These are phyloP conservation scores for Samsoniella hepiali DNA, from an alignment of 2,329 filamentous ascomycete genomes.

Conservation along the genomic window DNA sequence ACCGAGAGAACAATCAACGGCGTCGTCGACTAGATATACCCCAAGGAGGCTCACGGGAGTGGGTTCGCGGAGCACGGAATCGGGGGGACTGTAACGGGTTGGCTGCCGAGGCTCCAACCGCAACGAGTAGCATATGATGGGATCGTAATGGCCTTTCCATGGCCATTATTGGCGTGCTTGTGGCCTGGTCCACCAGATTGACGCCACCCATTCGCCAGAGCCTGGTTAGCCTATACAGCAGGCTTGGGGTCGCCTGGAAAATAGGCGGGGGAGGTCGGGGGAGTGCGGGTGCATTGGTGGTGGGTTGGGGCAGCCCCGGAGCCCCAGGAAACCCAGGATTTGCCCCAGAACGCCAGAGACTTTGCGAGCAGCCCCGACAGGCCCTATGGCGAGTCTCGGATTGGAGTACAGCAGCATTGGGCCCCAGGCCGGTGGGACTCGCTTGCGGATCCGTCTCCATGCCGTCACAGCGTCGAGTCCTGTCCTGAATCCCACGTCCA, in stretches of 20 bases:
- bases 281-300: slow-evolving; percentile 9
- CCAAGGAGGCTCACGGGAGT: slow-evolving; percentile 1
- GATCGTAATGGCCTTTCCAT: slow-evolving; percentile 10
- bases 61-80: slow-evolving; percentile 9
- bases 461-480: slow-evolving; percentile 3
- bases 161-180: slow-evolving; percentile 6
- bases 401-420: neutral
- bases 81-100: slow-evolving; percentile 16
- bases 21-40: slow-evolving; percentile 12
- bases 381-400: neutral
- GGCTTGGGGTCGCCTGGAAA: neutral
- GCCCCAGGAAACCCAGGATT: slow-evolving; percentile 10
- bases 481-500: neutral
- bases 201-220: slow-evolving; percentile 14
- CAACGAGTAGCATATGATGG: slow-evolving; percentile 19
- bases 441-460: slow-evolving; percentile 8
- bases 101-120: slow-evolving; percentile 15
- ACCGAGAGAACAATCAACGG: neutral
- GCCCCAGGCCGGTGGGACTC: slow-evolving; percentile 7
- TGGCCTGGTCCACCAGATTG: slow-evolving; percentile 9
- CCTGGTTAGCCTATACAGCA: slow-evolving; percentile 2
- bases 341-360: slow-evolving; percentile 7
- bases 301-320: slow-evolving; percentile 16
- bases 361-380: neutral
- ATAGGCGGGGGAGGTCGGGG: slow-evolving; percentile 16